phyloP scores from a whole-genome alignment of 73 alveolate genomes.

The Paramecium biaurelia region DNA sequence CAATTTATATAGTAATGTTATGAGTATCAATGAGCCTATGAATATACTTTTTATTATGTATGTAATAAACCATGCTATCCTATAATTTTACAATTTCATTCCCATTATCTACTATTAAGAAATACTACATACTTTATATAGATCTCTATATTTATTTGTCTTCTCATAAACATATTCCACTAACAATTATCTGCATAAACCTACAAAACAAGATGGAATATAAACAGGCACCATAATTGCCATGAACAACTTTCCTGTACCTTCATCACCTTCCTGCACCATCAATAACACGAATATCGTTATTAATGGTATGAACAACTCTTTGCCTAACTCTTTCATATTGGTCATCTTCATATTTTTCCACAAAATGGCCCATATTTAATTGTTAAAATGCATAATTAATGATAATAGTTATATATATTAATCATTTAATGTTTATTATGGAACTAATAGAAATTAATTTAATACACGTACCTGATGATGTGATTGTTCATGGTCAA shows the following conservation, averaged over 20 bases:
- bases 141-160: background rate
- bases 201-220: slow-evolving; percentile 23
- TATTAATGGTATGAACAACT: background rate
- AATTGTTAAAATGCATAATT: background rate
- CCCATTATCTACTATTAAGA: background rate
- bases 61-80: slow-evolving; percentile 49
- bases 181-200: slow-evolving; percentile 10
- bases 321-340: background rate
- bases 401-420: background rate
- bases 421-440: background rate
- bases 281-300: background rate
- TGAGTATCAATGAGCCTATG: background rate
- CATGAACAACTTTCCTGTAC: background rate
- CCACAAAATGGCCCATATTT: slow-evolving; percentile 40
- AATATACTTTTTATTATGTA: background rate
- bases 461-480: background rate
- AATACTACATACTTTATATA: background rate
- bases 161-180: slow-evolving; percentile 33
- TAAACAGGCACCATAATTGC: slow-evolving; percentile 1
- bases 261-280: background rate
- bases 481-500: background rate
- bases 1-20: background rate
- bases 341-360: background rate
- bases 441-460: background rate
- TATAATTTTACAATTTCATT: slow-evolving; percentile 4